Conservation (phyloP, 2,329 filamentous ascomycete genomes). For the Neonectria punicea region DNA sequence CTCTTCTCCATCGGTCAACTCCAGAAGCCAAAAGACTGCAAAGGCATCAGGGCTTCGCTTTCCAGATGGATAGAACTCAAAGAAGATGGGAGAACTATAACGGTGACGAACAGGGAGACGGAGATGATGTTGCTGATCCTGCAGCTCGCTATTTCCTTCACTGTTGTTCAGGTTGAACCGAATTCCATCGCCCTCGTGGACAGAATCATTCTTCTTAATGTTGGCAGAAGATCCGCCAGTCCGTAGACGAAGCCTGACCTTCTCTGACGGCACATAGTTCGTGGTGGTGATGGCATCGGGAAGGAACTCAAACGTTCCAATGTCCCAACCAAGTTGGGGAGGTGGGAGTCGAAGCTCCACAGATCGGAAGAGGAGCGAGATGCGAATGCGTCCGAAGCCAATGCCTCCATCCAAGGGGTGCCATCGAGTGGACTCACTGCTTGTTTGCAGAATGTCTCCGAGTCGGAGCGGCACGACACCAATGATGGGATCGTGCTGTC, state of each 20-base stretch:
- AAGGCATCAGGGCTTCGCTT: conserved; percentile 79
- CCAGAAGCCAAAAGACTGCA: conserved; percentile 86
- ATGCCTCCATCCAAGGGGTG: conserved; percentile 97
- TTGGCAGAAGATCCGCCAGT: conserved; percentile 86
- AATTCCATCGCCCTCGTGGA: conserved; percentile 65
- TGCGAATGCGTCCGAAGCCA: conserved; percentile 87
- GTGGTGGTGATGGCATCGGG: conserved; percentile 75
- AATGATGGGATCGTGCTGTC: conserved; percentile 93
- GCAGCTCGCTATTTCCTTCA: conserved; percentile 49
- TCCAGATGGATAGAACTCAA: conserved; percentile 80
- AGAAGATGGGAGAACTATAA: conserved; percentile 88
- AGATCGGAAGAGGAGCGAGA: conserved; percentile 90
- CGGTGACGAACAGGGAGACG: conserved; percentile 89
- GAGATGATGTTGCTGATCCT: conserved; percentile 48
- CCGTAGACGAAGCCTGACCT: conserved; percentile 80
- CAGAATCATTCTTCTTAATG: conserved; percentile 71
- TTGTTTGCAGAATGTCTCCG: conserved; percentile 86
- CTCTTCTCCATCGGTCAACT: conserved; percentile 83
- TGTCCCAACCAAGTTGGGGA: conserved; percentile 89
- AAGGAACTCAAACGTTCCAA: conserved; percentile 91
- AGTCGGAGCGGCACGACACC: conserved; percentile 91
- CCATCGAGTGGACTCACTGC: conserved; percentile 88
- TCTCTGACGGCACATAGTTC: conserved; percentile 70
- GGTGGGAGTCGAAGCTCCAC: conserved; percentile 89
- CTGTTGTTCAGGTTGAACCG: conserved; percentile 60